A percentile compares a stretch with the other conserved stretches of the same genome.
Conservation (phyloP, 257 asterid species). For the Penstemon davidsonii region DNA sequence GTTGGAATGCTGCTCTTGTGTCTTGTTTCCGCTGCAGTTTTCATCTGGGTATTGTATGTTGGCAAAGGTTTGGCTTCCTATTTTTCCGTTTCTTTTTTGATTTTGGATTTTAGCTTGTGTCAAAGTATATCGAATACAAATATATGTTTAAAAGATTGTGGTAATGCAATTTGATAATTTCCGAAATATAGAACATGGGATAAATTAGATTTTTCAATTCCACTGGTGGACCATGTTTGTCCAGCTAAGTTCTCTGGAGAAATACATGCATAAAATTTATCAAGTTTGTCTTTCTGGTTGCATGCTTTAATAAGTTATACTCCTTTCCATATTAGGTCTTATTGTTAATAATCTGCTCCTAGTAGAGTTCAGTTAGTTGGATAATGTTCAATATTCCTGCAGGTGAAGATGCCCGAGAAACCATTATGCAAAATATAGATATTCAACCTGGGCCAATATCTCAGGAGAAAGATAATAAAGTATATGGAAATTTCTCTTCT, state of each 20-base stretch:
- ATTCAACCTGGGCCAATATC: slow-evolving; percentile 44
- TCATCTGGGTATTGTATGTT: slow-evolving; percentile 67
- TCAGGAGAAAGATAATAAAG: slow-evolving; percentile 29
- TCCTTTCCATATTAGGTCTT: too few relatives aligned
- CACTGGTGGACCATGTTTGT: too few relatives aligned
- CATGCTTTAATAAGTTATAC: too few relatives aligned
- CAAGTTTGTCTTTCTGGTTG: too few relatives aligned
- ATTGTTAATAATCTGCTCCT: too few relatives aligned
- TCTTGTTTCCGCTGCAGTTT: slow-evolving; percentile 66
- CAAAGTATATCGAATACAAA: background rate
- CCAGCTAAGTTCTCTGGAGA: too few relatives aligned
- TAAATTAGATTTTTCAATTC: background rate
- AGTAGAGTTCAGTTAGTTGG: too few relatives aligned
- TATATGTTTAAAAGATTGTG: background rate
- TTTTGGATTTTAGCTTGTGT: slow-evolving; percentile 2
- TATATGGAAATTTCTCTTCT: slow-evolving; percentile 18
- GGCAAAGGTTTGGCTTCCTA: slow-evolving; percentile 65
- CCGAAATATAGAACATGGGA: background rate
- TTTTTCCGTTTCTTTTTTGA: background rate
- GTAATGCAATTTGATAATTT: too few relatives aligned
- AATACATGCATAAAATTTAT: too few relatives aligned
- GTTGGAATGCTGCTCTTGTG: slow-evolving; percentile 87
- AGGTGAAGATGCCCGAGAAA: slow-evolving; percentile 68
- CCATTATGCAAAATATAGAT: slow-evolving; percentile 37
- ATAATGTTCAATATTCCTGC: slow-evolving; percentile 13